A percentile compares a stretch with the other conserved stretches of the same genome.
phyloP scores from a whole-genome alignment of 2,329 filamentous ascomycete genomes.

The Zasmidium citrigriseum region DNA sequence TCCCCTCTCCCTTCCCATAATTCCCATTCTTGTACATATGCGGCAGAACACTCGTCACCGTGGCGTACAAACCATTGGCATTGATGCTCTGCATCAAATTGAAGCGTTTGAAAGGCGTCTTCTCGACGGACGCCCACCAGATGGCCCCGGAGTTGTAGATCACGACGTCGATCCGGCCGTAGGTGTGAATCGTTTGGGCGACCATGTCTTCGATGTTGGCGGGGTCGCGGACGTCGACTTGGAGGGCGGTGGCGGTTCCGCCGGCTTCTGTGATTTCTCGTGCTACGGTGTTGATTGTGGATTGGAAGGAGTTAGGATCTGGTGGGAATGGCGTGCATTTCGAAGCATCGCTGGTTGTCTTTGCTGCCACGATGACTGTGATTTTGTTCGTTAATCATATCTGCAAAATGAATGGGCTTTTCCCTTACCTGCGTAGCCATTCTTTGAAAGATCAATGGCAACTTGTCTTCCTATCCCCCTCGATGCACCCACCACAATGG shows the following conservation, averaged over 20 bases:
- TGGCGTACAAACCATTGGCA: slow-evolving; percentile 72
- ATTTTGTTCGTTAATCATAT: slow-evolving; percentile 1
- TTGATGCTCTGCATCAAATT: slow-evolving; percentile 73
- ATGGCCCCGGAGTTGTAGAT: slow-evolving; percentile 85
- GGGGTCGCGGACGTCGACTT: slow-evolving; percentile 70
- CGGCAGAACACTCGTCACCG: slow-evolving; percentile 68
- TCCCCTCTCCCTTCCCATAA: slow-evolving; percentile 51
- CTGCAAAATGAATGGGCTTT: neutral
- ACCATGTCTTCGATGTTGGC: slow-evolving; percentile 63
- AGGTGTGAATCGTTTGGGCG: slow-evolving; percentile 53
- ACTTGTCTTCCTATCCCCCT: slow-evolving; percentile 79
- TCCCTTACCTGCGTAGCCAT: slow-evolving; percentile 67
- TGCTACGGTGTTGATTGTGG: slow-evolving; percentile 78
- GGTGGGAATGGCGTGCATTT: slow-evolving; percentile 65
- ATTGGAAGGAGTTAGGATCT: slow-evolving; percentile 71
- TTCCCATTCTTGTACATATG: slow-evolving; percentile 55
- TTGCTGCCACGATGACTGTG: slow-evolving; percentile 74
- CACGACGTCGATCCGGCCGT: slow-evolving; percentile 69
- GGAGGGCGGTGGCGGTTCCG: slow-evolving; percentile 66
- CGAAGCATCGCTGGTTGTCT: slow-evolving; percentile 67
- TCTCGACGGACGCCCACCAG: slow-evolving; percentile 68
- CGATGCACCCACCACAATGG: slow-evolving; percentile 33
- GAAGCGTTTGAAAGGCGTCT: slow-evolving; percentile 60
- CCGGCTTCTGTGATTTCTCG: slow-evolving; percentile 66
- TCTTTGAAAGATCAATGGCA: slow-evolving; percentile 72